A percentile compares a stretch with the other conserved stretches of the same genome.
Evolutionary conservation across 75 land plant species (phyloP).

Genomic region (Pinus taeda): DNA sequence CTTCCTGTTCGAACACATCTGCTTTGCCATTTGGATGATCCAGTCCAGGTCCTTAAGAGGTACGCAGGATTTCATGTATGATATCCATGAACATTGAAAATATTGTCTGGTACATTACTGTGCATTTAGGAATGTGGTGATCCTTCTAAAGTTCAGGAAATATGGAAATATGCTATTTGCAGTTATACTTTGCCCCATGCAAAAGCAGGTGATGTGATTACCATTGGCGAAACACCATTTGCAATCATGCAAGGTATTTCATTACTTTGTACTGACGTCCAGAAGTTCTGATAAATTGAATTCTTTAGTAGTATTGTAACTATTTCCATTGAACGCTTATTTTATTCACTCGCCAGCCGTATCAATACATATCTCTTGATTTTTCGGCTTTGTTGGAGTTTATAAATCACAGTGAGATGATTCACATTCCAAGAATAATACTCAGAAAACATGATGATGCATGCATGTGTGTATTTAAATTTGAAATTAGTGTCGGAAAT

Average conservation of each 20-base stretch:
- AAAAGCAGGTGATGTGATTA: constrained; percentile 37
- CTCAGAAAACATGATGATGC: neutral
- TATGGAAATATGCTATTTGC: constrained; percentile 13
- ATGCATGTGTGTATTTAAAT: neutral
- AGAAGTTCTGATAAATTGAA: neutral
- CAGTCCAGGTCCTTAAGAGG: constrained; percentile 34
- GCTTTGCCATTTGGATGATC: constrained; percentile 51
- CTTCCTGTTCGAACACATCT: constrained; percentile 41
- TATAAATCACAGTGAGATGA: neutral
- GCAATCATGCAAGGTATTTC: constrained; percentile 59
- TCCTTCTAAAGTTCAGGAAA: constrained; percentile 1
- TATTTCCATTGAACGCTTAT: neutral
- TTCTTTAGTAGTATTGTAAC: neutral
- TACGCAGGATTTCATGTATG: constrained; percentile 3
- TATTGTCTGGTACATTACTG: neutral
- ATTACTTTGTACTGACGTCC: neutral
- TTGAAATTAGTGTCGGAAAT: neutral
- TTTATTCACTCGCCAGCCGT: neutral
- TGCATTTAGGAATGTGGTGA: neutral
- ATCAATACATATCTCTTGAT: neutral
- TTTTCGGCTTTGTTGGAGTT: neutral
- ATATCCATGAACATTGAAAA: neutral
- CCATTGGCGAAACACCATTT: constrained; percentile 49
- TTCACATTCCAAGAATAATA: neutral
- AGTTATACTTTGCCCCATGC: constrained; percentile 41